Evolutionary conservation across 192 early-diverging fungal genomes (phyloP), one percentile per base, ranked within the genome.

Genomic region (Coemansia sp.): DNA sequence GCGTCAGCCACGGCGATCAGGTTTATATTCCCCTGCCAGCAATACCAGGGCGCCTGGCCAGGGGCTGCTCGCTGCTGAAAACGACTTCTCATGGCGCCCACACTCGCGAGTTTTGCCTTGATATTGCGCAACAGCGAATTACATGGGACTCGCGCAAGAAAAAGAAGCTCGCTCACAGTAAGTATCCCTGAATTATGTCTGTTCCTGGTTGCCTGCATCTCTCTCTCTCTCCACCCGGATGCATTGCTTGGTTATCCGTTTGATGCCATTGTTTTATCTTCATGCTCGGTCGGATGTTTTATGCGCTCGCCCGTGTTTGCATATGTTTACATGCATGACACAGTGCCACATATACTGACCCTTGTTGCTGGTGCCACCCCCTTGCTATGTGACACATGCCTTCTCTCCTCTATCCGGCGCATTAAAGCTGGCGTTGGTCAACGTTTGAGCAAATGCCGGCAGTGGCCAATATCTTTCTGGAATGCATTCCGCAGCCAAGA

Each of bases 81-180:
- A 76, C 76, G 3, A 78, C 76, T 34, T 75, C 76, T 47, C 65
- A 67, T 35, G 65, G 71, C 59, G 73, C 71, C 0, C 82, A 83
- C 39, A 40, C 59, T 44, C 82, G 82, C 58, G 70, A 75, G 53
- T 83, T 83, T 65, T 73, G 76, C 50, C 61, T 84, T 35, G 82
- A 84, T 73, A 73, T 79, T 62, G 76, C 76, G 29, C 82, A 84
- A 64, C 82, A 84, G 65, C 76, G 82, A 20, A 70, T 84, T 69
- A 79, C 75, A 40, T 84, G 82, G 82, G 59, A 84, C 62, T 84
- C 82, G 44, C 76, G 65, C 34, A 84, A 84, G 45, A 84, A 84
- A 65, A 78, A 75, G 56, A 83, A 83, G 65, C 80, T 78, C 20
- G 80, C 80, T 45, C 73, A 83, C 38, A 75, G 79, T 82, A 82